A percentile compares a stretch with the other conserved stretches of the same genome.
Evolutionary conservation across 768 basidiomycete species (phyloP).

Genomic region (Leucosporidium yakuticum): DNA sequence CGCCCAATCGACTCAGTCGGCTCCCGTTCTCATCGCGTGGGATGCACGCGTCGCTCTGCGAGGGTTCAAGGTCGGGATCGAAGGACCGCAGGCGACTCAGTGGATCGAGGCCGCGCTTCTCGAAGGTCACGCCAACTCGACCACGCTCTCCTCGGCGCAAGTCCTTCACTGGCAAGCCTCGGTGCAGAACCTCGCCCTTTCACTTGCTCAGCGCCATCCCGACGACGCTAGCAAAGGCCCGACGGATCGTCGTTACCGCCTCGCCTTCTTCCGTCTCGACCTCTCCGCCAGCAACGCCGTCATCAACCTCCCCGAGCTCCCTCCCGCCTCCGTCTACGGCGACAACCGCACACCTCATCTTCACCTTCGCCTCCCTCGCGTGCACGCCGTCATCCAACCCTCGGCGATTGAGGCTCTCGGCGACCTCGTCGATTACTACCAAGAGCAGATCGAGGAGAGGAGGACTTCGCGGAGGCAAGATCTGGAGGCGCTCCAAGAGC

Average conservation of each 20-base stretch:
- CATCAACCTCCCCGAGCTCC: conserved; percentile 8
- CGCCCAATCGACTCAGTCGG: background rate
- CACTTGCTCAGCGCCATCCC: conserved; percentile 56
- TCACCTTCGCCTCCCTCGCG: conserved; percentile 59
- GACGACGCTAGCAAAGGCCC: background rate
- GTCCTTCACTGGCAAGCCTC: conserved; percentile 61
- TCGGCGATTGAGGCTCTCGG: conserved; percentile 85
- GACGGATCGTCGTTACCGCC: conserved; percentile 52
- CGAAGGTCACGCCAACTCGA: conserved; percentile 52
- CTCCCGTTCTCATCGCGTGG: background rate
- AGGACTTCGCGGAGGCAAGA: conserved; percentile 71
- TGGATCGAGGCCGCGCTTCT: conserved; percentile 71
- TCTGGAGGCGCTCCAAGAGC: conserved; percentile 61
- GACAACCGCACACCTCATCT: conserved; percentile 33
- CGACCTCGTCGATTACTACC: conserved; percentile 74
- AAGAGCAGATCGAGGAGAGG: conserved; percentile 61
- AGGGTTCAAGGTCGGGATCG: conserved; percentile 73
- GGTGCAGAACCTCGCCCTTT: conserved; percentile 72
- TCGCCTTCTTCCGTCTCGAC: conserved; percentile 80
- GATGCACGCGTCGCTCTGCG: conserved; percentile 49
- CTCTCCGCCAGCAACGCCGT: conserved; percentile 47
- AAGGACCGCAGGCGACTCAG: conserved; percentile 64
- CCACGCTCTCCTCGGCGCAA: conserved; percentile 42
- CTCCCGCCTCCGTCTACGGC: conserved; percentile 7
- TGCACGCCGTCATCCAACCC: conserved; percentile 90